Evolutionary conservation across 257 asterid genomes (phyloP).

Genomic region (Forsythia viridissima): DNA sequence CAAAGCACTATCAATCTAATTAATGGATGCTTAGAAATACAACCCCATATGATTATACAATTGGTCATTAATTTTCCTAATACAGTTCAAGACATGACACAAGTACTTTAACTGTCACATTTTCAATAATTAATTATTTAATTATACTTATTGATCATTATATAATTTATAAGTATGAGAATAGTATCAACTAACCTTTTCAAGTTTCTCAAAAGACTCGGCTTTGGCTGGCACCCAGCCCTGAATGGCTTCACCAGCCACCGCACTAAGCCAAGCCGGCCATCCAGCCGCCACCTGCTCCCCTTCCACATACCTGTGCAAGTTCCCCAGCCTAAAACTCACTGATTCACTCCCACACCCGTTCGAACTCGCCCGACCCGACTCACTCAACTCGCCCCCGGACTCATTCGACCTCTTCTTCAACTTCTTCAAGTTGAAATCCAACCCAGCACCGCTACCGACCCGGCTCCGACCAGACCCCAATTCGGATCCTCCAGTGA

Average conservation of each 20-base stretch:
- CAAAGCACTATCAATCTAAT: background rate
- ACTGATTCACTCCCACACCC: constrained; percentile 77
- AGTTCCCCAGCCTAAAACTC: constrained; percentile 84
- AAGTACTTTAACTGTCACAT: constrained; percentile 1
- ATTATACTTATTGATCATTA: background rate
- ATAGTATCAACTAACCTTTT: constrained; percentile 53
- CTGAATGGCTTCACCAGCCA: constrained; percentile 93
- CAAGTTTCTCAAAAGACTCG: constrained; percentile 84
- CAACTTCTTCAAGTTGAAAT: constrained; percentile 81
- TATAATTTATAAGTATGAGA: background rate
- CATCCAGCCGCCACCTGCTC: constrained; percentile 97
- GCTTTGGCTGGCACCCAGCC: constrained; percentile 90
- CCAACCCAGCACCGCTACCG: constrained; percentile 69
- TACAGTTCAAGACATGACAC: constrained; percentile 20
- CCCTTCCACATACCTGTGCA: constrained; percentile 76
- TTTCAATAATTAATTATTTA: background rate
- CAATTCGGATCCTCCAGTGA: constrained; percentile 37
- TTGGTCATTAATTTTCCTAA: constrained; percentile 24
- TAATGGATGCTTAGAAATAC: background rate
- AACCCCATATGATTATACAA: background rate
- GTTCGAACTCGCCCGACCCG: constrained; percentile 75
- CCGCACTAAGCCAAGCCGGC: constrained; percentile 97
- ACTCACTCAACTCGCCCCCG: constrained; percentile 84
- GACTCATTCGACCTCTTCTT: constrained; percentile 72
- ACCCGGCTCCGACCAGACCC: constrained; percentile 81